A percentile compares a stretch with the other conserved stretches of the same genome.
phyloP scores from a whole-genome alignment of 306 rosid genomes.

The Prunus armeniaca region DNA sequence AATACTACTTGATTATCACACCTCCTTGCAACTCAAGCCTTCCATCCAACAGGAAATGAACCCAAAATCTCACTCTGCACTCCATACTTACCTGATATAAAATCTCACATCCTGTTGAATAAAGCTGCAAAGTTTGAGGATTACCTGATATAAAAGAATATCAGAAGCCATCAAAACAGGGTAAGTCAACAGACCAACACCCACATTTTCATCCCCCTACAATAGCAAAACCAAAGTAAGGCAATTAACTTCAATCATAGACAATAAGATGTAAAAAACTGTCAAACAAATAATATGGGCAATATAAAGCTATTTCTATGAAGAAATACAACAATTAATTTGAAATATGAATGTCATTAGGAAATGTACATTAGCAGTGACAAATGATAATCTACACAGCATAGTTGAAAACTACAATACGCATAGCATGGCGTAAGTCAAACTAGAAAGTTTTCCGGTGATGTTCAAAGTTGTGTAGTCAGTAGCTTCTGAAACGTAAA shows the following conservation, averaged over 20 bases:
- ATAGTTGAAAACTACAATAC: background rate
- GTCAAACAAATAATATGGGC: constrained; percentile 1
- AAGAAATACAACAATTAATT: background rate
- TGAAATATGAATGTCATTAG: background rate
- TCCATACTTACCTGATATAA: background rate
- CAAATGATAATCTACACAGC: background rate
- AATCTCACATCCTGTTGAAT: background rate
- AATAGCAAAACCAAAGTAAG: constrained; percentile 34
- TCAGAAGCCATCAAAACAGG: constrained; percentile 99
- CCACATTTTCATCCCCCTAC: constrained; percentile 97
- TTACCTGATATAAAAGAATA: constrained; percentile 93
- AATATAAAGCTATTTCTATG: background rate
- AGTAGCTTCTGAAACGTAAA: background rate
- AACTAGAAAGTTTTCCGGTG: background rate
- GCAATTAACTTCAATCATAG: constrained; percentile 18
- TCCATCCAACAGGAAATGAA: background rate
- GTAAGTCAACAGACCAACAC: constrained; percentile 93
- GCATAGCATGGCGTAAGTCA: background rate
- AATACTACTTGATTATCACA: constrained; percentile 8
- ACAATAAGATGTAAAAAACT: constrained; percentile 3
- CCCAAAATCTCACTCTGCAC: background rate
- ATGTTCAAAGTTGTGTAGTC: background rate
- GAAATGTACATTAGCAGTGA: background rate
- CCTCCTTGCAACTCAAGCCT: background rate
- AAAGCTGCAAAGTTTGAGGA: constrained; percentile 22